Conservation (phyloP, 345 rosid genomes). For the Clarkia xantiana region DNA sequence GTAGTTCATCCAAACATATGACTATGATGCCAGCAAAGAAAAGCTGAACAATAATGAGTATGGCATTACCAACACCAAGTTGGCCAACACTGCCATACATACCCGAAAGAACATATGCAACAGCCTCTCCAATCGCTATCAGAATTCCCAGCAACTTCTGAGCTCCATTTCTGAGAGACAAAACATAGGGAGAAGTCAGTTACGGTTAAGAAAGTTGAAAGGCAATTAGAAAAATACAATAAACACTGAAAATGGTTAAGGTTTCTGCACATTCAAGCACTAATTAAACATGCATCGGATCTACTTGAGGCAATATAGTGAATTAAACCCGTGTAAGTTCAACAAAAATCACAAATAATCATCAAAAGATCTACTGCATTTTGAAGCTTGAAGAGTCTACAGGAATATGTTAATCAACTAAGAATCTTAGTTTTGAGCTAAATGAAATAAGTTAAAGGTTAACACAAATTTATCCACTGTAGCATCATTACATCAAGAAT, state of each 20-base stretch:
- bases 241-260: neutral
- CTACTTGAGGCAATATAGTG: too few relatives aligned
- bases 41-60: constrained; percentile 64
- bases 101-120: constrained; percentile 72
- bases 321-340: too few relatives aligned
- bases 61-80: constrained; percentile 75
- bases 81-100: constrained; percentile 77
- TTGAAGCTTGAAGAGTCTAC: too few relatives aligned
- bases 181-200: neutral
- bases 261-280: too few relatives aligned
- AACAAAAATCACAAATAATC: too few relatives aligned
- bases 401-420: too few relatives aligned
- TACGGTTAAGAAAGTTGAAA: neutral
- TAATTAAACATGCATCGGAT: too few relatives aligned
- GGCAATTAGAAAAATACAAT: neutral
- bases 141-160: constrained; percentile 70
- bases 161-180: constrained; percentile 50
- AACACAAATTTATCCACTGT: too few relatives aligned
- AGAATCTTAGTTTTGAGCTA: too few relatives aligned
- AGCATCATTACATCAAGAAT: too few relatives aligned
- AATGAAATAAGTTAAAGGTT: too few relatives aligned
- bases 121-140: constrained; percentile 75
- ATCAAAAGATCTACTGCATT: too few relatives aligned
- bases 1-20: constrained; percentile 75
- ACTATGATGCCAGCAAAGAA: constrained; percentile 75